Evolutionary conservation across 305 asterid species (phyloP), one percentile per base, ranked within the genome.

Genomic region (Galium porrigens): DNA sequence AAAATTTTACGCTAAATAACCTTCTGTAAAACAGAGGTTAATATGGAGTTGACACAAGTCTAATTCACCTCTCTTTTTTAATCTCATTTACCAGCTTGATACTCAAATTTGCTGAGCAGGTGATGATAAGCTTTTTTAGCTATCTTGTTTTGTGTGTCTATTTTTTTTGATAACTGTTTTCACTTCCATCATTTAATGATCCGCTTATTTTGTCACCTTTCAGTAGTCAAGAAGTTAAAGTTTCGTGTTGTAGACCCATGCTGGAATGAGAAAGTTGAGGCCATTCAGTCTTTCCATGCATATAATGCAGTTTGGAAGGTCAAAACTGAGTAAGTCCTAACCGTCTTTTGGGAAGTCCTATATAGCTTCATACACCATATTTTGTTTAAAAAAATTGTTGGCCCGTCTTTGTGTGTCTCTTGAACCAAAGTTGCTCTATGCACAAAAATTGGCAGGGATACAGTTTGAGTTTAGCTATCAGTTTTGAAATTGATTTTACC

Each of bases 241-340:
- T 87, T 89, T 73, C 70, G 83, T 22, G 76, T 78, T 77, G 74
- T 56, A 66, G 97, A 84, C 74, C 65, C 79, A 54, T 53, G 72
- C 77, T 89, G 95, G 94, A 73, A 77, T 68, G 75, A 79, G 69
- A 92, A 87, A 74, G 75, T 64, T 65, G 91, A 85, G 76, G 96
- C 86, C 59, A 85, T 92, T 77, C 80, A 71, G 78, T 87, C 91
- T 65, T 77, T 87, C 80, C 78, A 89, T 78, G 68, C 52, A 84
- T 92, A 92, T 72, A 81, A 82, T 78, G 88, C 94, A 69, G 56
- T 83, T 27, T 89, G 95, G 96, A 64, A 49, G 64, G 73, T 70
- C 64, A 70, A 52, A 37, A 81, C 76, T 66, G 88, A 84, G 99
- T 92, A 78, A 81, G 99, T 84, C 49, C 37, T 46, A 46, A 63